Evolutionary conservation across 2,329 filamentous ascomycete species (phyloP).

Genomic region (Thermothelomyces thermophilus): DNA sequence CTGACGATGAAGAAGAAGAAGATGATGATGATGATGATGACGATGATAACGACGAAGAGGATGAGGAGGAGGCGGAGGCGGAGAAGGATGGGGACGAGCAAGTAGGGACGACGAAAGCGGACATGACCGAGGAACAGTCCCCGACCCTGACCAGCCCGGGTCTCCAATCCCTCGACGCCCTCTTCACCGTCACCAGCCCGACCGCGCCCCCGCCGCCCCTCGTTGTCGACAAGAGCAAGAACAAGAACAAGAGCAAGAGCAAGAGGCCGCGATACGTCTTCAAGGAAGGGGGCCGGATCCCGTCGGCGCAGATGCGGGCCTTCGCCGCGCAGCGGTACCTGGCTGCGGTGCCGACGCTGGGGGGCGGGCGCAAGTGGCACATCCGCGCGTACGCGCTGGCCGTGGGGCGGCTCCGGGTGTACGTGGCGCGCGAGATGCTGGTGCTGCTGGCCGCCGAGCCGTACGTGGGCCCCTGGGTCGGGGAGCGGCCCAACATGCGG

Average conservation of each 20-base stretch:
- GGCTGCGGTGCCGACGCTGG: slow-evolving; percentile 28
- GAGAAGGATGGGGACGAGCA: slow-evolving; percentile 14
- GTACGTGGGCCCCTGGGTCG: slow-evolving; percentile 33
- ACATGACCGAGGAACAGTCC: not conserved
- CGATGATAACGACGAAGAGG: too few species aligned
- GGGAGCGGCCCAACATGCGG: slow-evolving; percentile 26
- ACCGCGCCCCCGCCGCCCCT: not conserved
- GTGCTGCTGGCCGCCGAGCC: slow-evolving; percentile 31
- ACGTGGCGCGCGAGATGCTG: slow-evolving; percentile 34
- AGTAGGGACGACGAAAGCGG: slow-evolving; percentile 4
- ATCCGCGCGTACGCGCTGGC: slow-evolving; percentile 32
- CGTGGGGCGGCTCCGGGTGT: slow-evolving; percentile 33
- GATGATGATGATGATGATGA: slow-evolving; percentile 20
- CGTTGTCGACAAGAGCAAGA: too few species aligned
- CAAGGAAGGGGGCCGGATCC: slow-evolving; percentile 31
- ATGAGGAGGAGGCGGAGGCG: slow-evolving; percentile 9
- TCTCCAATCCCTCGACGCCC: slow-evolving; percentile 27
- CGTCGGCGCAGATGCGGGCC: slow-evolving; percentile 33
- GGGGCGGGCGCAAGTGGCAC: slow-evolving; percentile 32
- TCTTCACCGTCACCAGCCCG: slow-evolving; percentile 27
- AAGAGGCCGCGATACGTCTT: slow-evolving; percentile 24
- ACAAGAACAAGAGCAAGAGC: slow-evolving; percentile 9
- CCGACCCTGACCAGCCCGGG: slow-evolving; percentile 26
- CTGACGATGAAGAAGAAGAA: slow-evolving; percentile 25
- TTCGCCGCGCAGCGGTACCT: slow-evolving; percentile 36